Base-by-base conservation (phyloP, 2,329 filamentous ascomycete species). In the Hirsutella minnesotensis region DNA sequence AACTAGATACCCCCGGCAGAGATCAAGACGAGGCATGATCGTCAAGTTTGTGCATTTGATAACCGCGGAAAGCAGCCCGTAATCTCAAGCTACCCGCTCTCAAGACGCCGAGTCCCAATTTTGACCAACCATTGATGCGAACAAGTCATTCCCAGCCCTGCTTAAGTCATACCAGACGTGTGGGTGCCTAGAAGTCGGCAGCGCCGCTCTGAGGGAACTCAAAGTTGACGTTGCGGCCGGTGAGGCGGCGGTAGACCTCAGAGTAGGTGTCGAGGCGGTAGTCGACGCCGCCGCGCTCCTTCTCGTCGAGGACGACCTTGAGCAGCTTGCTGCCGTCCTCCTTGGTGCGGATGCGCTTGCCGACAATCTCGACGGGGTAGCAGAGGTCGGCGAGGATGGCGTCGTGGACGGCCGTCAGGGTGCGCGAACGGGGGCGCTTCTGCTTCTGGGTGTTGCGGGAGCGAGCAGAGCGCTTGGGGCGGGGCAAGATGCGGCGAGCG, bases 181-280 rank as follows among this genome's bases (percentile, higher is more conserved):
- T 39, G 16, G 30, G n/a, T 12, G 62, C 75, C 75, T 92, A 94
- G 74, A 85, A 94, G 65, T 94, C 88, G 58, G 77, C 69, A 63
- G 75, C 75, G 65, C 77, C 75, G 65, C 77, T 77, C 77, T 94
- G 85, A 62, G 92, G 92, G 82, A 98, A 98, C 82, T 98, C 92
- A 67, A 98, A 98, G 72, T 82, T 81, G 67, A 96, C 92, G 67
- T 81, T 81, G 73, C 94, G 92, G 72, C 92, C 92, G 51, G 92
- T 98, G 66, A 98, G 77, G 64, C 87, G 83, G 72, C 88, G 87
- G 86, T 98, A 98, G 67, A 98, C 92, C 82, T 98, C 92, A 55
- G 87, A 86, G 81, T 98, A 98, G 68, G 90, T 95, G 74, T 98
- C 92, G 60, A 98, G 86, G 69, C 92, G 82, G 85, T 96, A 95